phyloP scores from a whole-genome alignment of 2,329 filamentous ascomycete species.

The Aciculosporium take region DNA sequence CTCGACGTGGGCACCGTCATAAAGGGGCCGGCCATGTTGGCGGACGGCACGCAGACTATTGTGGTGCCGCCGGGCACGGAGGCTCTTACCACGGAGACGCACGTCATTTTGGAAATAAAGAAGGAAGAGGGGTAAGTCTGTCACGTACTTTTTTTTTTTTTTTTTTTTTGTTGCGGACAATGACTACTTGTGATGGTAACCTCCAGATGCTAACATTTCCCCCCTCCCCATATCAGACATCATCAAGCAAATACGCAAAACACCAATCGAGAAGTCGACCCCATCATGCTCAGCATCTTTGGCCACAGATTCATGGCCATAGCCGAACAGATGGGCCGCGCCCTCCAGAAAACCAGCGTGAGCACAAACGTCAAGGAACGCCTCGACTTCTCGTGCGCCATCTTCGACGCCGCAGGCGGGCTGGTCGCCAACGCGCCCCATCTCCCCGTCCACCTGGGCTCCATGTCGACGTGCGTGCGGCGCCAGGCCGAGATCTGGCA shows the following conservation, averaged over 20 bases:
- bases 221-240: slow-evolving; percentile 4
- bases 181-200: too few relatives aligned
- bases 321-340: slow-evolving; percentile 71
- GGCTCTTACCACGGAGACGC: slow-evolving; percentile 68
- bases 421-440: slow-evolving; percentile 70
- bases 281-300: slow-evolving; percentile 67
- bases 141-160: background rate
- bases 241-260: slow-evolving; percentile 9
- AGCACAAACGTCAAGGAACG: slow-evolving; percentile 73
- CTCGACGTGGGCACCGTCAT: slow-evolving; percentile 59
- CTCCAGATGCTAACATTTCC: background rate
- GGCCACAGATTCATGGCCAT: slow-evolving; percentile 77
- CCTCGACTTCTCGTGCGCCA: slow-evolving; percentile 67
- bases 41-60: slow-evolving; percentile 82
- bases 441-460: slow-evolving; percentile 66
- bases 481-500: slow-evolving; percentile 70
- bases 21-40: slow-evolving; percentile 70
- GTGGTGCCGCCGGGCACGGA: slow-evolving; percentile 68
- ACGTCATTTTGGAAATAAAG: slow-evolving; percentile 70
- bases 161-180: background rate
- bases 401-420: slow-evolving; percentile 63
- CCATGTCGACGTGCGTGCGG: slow-evolving; percentile 68
- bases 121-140: slow-evolving; percentile 24
- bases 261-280: slow-evolving; percentile 38
- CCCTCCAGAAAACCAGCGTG: slow-evolving; percentile 67